phyloP scores from a whole-genome alignment of 2,329 filamentous ascomycete species.

The Pseudogymnoascus sp. region DNA sequence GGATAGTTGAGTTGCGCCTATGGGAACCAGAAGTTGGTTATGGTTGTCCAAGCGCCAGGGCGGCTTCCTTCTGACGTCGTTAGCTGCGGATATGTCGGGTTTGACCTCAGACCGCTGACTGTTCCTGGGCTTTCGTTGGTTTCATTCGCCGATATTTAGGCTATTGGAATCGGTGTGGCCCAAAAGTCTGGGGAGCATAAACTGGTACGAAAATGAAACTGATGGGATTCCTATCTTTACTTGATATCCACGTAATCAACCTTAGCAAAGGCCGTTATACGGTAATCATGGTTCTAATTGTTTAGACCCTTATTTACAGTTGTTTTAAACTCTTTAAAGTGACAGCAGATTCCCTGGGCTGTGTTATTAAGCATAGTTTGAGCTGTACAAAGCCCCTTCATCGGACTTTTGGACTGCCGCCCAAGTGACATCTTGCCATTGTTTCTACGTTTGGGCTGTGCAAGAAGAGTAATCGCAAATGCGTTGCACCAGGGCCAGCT shows the following conservation, averaged over 20 bases:
- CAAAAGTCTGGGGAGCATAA: not conserved
- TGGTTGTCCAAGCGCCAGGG: slow-evolving; percentile 4
- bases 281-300: not conserved
- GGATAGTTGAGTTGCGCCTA: not conserved
- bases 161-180: not conserved
- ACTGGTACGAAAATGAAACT: not conserved
- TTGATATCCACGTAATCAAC: not conserved
- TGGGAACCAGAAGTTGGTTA: slow-evolving; percentile 3
- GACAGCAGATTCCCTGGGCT: not conserved
- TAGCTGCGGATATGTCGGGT: not conserved
- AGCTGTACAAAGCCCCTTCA: not conserved
- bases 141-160: not conserved
- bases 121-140: not conserved
- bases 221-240: not conserved
- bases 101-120: not conserved
- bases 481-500: not conserved
- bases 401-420: not conserved
- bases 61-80: not conserved
- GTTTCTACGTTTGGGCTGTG: too few relatives aligned
- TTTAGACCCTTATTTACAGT: not conserved
- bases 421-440: not conserved
- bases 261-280: not conserved
- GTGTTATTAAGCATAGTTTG: not conserved
- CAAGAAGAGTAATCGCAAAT: not conserved
- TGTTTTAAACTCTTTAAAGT: not conserved